Conservation (phyloP, 495 filamentous ascomycete species). For the Glarea lozoyensis region DNA sequence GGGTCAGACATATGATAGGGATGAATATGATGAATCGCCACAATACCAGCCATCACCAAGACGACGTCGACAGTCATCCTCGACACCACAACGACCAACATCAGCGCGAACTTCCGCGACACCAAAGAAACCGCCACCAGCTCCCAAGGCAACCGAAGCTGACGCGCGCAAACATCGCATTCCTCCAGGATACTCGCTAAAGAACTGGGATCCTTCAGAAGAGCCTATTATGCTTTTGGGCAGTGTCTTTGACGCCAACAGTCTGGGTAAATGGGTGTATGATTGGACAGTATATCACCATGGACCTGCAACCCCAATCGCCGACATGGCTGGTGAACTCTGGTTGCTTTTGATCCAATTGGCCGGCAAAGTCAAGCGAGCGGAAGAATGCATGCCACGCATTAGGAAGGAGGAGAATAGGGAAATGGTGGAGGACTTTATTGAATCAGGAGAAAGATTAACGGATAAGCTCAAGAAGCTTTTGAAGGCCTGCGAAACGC, state of each 20-base stretch:
- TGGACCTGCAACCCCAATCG: conserved; percentile 75
- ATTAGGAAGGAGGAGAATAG: conserved; percentile 63
- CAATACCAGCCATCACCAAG: conserved; percentile 26
- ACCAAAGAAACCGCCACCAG: conserved; percentile 23
- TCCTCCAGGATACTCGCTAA: conserved; percentile 85
- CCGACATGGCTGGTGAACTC: conserved; percentile 87
- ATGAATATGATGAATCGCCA: conserved; percentile 15
- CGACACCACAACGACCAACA: conserved; percentile 33
- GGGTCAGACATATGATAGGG: conserved; percentile 32
- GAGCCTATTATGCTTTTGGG: conserved; percentile 86
- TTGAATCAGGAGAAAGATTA: conserved; percentile 81
- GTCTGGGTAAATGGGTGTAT: conserved; percentile 97
- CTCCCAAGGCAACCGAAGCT: conserved; percentile 71
- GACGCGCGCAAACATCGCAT: conserved; percentile 77
- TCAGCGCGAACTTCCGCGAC: conserved; percentile 32
- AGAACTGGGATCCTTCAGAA: conserved; percentile 97
- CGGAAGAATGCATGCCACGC: conserved; percentile 68
- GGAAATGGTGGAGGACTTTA: conserved; percentile 84
- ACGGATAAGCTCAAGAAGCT: conserved; percentile 81
- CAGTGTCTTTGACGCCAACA: conserved; percentile 96
- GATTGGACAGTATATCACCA: conserved; percentile 98
- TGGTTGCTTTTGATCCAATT: conserved; percentile 94
- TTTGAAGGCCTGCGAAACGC: conserved; percentile 82
- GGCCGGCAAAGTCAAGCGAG: conserved; percentile 90
- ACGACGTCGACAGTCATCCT: conserved; percentile 19